Evolutionary conservation across 2,329 filamentous ascomycete species (phyloP).

Genomic region (Penicillium frequentans): DNA sequence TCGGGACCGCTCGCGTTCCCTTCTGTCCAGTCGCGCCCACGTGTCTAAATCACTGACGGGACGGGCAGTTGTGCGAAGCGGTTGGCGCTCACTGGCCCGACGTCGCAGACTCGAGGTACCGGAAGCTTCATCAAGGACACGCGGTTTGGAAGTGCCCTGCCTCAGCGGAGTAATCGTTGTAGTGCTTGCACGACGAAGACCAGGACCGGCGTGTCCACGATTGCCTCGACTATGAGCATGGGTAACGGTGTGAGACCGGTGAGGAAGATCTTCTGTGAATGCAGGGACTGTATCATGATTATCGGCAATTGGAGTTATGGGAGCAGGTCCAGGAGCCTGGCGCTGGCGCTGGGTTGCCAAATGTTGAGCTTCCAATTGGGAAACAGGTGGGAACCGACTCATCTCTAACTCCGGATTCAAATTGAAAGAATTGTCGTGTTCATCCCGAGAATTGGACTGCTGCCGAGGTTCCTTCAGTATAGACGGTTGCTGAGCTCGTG

Average conservation of each 20-base stretch:
- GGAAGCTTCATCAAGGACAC: neutral
- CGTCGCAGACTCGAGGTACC: constrained; percentile 21
- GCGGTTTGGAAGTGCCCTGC: neutral
- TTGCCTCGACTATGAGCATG: neutral
- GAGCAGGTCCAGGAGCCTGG: constrained; percentile 2
- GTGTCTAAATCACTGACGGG: constrained; percentile 5
- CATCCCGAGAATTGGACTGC: neutral
- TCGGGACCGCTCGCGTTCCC: constrained; percentile 16
- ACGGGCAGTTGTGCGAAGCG: constrained; percentile 13
- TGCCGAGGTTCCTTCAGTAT: constrained; percentile 14
- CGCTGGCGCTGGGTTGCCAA: constrained; percentile 22
- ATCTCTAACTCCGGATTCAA: constrained; percentile 25
- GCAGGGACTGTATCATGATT: neutral
- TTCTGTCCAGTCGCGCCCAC: constrained; percentile 21
- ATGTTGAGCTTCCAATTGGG: constrained; percentile 38
- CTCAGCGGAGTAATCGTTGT: constrained; percentile 22
- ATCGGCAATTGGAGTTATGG: neutral
- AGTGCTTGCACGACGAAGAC: constrained; percentile 25
- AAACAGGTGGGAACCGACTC: constrained; percentile 37
- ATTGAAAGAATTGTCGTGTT: constrained; percentile 7
- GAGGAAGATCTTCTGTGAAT: constrained; percentile 11
- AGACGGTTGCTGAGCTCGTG: constrained; percentile 37
- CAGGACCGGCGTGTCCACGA: neutral
- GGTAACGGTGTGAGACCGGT: constrained; percentile 1
- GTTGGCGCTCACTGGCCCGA: constrained; percentile 28